phyloP scores from a whole-genome alignment of 2,329 filamentous ascomycete species.

The Pyricularia grisea region DNA sequence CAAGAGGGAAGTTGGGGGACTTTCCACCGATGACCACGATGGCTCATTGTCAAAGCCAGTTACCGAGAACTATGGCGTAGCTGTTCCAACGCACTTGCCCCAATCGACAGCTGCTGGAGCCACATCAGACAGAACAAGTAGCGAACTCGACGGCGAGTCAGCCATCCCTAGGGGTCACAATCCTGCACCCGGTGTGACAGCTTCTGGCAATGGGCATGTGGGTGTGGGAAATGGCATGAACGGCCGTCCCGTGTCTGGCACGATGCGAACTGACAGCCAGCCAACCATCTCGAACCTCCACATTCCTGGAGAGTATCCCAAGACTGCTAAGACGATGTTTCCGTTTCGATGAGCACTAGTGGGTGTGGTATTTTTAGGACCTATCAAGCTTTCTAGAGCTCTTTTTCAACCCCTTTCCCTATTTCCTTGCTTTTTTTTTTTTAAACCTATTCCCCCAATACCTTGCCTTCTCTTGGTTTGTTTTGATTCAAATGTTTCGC shows the following conservation, averaged over 20 bases:
- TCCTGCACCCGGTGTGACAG: neutral
- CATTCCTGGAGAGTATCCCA: slow-evolving; percentile 59
- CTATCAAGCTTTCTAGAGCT: slow-evolving; percentile 1
- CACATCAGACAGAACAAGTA: slow-evolving; percentile 1
- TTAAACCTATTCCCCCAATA: neutral
- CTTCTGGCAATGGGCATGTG: neutral
- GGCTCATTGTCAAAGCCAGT: neutral
- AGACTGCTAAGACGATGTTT: slow-evolving; percentile 28
- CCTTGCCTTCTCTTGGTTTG: neutral
- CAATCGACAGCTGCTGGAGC: slow-evolving; percentile 5
- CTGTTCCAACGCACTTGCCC: neutral
- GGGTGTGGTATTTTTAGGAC: neutral
- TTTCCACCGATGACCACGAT: slow-evolving; percentile 2
- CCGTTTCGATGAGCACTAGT: neutral
- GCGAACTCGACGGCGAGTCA: slow-evolving; percentile 3
- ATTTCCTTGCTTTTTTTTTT: neutral
- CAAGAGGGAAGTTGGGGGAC: neutral
- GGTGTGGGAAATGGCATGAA: neutral
- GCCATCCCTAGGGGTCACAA: neutral
- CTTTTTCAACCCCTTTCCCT: neutral
- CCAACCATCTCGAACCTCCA: slow-evolving; percentile 56
- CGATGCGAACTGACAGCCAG: slow-evolving; percentile 30
- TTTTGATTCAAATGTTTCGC: neutral
- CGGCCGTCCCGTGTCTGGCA: slow-evolving; percentile 8
- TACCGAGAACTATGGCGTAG: neutral